Conservation (phyloP, 78 protist species). For the Dictyostelium citrinum region DNA sequence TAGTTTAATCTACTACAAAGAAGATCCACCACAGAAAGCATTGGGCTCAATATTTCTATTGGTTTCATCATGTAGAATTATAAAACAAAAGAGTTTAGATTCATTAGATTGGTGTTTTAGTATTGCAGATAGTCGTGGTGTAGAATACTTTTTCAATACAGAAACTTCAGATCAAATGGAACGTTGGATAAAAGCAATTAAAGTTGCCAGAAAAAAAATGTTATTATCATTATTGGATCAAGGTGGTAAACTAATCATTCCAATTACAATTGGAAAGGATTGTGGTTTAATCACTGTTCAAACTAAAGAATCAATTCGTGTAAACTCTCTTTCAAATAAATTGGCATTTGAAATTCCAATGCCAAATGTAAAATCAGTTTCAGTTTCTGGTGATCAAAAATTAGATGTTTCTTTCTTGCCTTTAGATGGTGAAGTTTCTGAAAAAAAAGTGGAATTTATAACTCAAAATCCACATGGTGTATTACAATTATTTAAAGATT, state of each 20-base stretch:
- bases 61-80: conserved; percentile 58
- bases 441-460: conserved; percentile 18
- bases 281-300: conserved; percentile 45
- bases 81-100: conserved; percentile 68
- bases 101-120: conserved; percentile 66
- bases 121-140: conserved; percentile 52
- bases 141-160: conserved; percentile 69
- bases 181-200: conserved; percentile 61
- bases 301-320: conserved; percentile 44
- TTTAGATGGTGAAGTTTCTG: conserved; percentile 53
- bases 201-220: conserved; percentile 49
- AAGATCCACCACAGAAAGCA: conserved; percentile 70
- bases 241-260: conserved; percentile 61
- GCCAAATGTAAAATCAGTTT: conserved; percentile 38
- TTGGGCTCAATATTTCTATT: conserved; percentile 50
- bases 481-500: conserved; percentile 61
- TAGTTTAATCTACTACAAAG: conserved; percentile 57
- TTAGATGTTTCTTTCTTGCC: conserved; percentile 37
- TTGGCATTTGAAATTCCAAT: conserved; percentile 65
- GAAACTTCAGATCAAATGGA: conserved; percentile 77
- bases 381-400: conserved; percentile 11
- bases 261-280: conserved; percentile 61
- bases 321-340: conserved; percentile 61
- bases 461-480: conserved; percentile 65
- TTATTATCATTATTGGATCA: conserved; percentile 28